Evolutionary conservation across 148 eudicot species (phyloP).

Genomic region (Camellia lanceoleosa): DNA sequence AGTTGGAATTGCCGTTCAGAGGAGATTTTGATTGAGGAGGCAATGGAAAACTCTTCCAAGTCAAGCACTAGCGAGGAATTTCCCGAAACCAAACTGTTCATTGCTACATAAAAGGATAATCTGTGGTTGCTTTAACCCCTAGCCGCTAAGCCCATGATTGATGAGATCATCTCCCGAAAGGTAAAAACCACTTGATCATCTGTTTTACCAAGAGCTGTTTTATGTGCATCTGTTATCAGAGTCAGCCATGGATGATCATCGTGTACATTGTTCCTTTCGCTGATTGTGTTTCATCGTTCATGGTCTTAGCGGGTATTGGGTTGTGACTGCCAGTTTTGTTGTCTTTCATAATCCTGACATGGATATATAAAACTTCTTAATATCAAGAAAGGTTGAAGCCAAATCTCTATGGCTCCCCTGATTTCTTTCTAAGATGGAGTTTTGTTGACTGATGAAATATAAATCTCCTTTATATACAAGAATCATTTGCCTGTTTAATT

Average conservation of each 20-base stretch:
- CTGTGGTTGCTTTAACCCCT: conserved; percentile 17
- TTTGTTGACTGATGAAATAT: neutral
- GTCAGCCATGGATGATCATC: conserved; percentile 55
- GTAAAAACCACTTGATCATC: conserved; percentile 33
- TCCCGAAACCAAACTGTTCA: conserved; percentile 53
- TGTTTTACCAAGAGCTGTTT: conserved; percentile 66
- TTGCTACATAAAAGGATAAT: conserved; percentile 33
- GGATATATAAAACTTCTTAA: conserved; percentile 22
- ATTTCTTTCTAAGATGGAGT: too few species aligned
- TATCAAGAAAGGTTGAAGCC: conserved; percentile 25
- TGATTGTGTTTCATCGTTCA: conserved; percentile 31
- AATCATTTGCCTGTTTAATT: neutral
- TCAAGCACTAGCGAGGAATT: conserved; percentile 35
- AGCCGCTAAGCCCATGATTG: conserved; percentile 45
- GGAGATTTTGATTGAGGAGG: conserved; percentile 72
- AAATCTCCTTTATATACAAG: neutral
- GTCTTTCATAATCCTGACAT: conserved; percentile 23
- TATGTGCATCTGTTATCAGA: conserved; percentile 41
- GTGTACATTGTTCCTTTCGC: conserved; percentile 12
- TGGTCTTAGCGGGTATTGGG: conserved; percentile 30
- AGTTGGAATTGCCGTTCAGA: conserved; percentile 65
- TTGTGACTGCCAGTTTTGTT: conserved; percentile 30
- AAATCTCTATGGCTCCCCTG: conserved; percentile 20
- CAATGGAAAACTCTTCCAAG: conserved; percentile 39
- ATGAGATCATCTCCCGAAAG: conserved; percentile 30